Evolutionary conservation across 176 grass and related monocot species (phyloP).

Genomic region (Chloris gayana): DNA sequence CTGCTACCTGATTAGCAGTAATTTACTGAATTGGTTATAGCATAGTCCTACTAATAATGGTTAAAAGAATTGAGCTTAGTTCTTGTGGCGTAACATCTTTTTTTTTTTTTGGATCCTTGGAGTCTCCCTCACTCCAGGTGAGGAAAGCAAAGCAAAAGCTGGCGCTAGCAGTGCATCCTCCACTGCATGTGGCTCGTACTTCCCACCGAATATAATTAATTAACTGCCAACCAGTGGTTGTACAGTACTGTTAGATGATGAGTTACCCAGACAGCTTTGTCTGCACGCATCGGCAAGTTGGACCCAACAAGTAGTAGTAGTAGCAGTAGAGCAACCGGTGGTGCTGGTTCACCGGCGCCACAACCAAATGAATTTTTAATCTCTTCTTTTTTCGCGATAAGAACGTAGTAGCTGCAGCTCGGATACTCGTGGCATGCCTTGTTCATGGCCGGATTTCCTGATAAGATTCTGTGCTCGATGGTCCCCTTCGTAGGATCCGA

Average conservation of each 20-base stretch:
- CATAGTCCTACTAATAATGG: neutral
- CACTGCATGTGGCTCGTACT: constrained; percentile 2
- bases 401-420: neutral
- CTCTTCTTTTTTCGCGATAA: constrained; percentile 11
- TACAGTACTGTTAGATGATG: neutral
- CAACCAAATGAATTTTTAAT: neutral
- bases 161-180: neutral
- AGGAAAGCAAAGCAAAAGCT: constrained; percentile 17
- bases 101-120: constrained; percentile 2
- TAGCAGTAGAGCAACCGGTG: neutral
- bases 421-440: neutral
- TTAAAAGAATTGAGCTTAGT: neutral
- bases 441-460: constrained; percentile 11
- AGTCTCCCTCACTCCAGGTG: neutral
- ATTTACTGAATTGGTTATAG: neutral
- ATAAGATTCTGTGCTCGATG: constrained; percentile 26
- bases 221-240: neutral
- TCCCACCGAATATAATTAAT: neutral
- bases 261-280: neutral
- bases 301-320: too few relatives aligned
- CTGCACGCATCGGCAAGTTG: neutral
- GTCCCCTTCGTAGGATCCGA: neutral
- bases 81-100: constrained; percentile 4
- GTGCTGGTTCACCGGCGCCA: neutral
- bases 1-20: neutral